phyloP scores from a whole-genome alignment of 257 asterid species.

The Cynanchum wilfordii region DNA sequence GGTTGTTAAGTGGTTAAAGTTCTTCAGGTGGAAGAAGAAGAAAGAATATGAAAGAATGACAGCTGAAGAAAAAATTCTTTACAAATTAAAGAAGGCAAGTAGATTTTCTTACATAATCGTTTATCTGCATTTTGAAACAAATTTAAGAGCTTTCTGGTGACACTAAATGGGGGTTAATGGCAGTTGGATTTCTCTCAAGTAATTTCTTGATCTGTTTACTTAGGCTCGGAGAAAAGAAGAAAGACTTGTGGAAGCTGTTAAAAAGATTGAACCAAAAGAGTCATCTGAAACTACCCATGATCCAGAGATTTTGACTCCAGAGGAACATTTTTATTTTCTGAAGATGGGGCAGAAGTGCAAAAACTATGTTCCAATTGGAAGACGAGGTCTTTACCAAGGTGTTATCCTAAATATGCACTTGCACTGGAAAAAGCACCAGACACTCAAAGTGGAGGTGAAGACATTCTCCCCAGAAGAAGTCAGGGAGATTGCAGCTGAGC shows the following conservation, averaged over 20 bases:
- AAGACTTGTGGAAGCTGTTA: conserved; percentile 61
- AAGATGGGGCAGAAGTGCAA: conserved; percentile 93
- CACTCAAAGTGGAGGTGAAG: conserved; percentile 80
- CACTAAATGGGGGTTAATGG: background rate
- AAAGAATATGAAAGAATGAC: conserved; percentile 68
- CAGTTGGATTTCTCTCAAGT: conserved; percentile 12
- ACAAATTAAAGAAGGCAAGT: conserved; percentile 60
- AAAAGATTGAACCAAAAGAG: conserved; percentile 86
- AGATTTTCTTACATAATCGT: no score
- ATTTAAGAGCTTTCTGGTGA: background rate
- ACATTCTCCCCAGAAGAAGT: conserved; percentile 89
- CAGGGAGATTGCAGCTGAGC: conserved; percentile 78
- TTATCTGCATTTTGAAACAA: background rate
- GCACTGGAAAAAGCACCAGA: conserved; percentile 99
- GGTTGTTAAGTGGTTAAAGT: conserved; percentile 85
- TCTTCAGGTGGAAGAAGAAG: conserved; percentile 83
- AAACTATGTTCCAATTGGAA: conserved; percentile 95
- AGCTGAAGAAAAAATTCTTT: conserved; percentile 65
- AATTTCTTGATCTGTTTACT: conserved; percentile 19
- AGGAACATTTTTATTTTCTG: conserved; percentile 91
- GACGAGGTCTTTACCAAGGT: conserved; percentile 89
- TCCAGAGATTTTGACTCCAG: conserved; percentile 97
- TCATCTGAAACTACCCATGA: conserved; percentile 69
- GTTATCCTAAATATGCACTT: conserved; percentile 96
- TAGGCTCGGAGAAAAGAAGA: conserved; percentile 86